Percentiles rank a stretch among this genome's conserved stretches.
phyloP scores from a whole-genome alignment of 1,139 yeast species.

The Debaryomyces robertsiae region DNA sequence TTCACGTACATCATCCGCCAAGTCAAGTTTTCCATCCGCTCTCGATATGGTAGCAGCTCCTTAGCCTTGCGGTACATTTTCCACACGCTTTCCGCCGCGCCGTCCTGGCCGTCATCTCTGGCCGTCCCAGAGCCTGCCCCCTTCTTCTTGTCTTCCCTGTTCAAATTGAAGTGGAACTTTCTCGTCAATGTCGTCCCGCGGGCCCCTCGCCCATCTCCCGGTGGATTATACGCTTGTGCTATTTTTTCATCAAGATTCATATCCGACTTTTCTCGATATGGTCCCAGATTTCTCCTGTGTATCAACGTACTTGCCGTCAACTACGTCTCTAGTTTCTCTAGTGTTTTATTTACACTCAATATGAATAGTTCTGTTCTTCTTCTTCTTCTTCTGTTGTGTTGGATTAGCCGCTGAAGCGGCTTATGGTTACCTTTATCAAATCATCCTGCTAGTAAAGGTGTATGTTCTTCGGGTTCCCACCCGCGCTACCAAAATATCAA shows the following conservation, averaged over 20 bases:
- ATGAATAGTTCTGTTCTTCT: no score
- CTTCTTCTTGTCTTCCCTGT: not conserved
- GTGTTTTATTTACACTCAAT: not conserved
- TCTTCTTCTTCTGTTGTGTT: no score
- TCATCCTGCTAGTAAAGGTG: slow-evolving; percentile 2
- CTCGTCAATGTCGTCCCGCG: slow-evolving; percentile 5
- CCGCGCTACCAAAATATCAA: slow-evolving; percentile 5
- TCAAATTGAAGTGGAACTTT: slow-evolving; percentile 11
- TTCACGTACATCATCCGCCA: slow-evolving; percentile 83
- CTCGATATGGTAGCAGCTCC: slow-evolving; percentile 73
- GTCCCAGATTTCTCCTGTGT: not conserved
- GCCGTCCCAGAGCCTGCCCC: no score
- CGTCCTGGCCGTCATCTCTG: no score
- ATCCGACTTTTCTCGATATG: not conserved
- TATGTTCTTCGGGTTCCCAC: not conserved
- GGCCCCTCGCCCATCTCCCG: not conserved
- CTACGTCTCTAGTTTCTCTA: no score
- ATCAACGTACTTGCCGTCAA: no score
- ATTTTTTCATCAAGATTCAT: slow-evolving; percentile 7
- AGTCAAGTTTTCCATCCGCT: slow-evolving; percentile 77
- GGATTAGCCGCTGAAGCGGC: no score
- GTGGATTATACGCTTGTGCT: not conserved
- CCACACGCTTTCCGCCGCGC: slow-evolving; percentile 66
- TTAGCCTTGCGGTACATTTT: slow-evolving; percentile 76
- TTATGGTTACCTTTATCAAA: not conserved